These are phyloP conservation scores for Takakia lepidozioides DNA, from an alignment of 225 moss, liverwort and hornwort genomes.

Conservation along the genomic window DNA sequence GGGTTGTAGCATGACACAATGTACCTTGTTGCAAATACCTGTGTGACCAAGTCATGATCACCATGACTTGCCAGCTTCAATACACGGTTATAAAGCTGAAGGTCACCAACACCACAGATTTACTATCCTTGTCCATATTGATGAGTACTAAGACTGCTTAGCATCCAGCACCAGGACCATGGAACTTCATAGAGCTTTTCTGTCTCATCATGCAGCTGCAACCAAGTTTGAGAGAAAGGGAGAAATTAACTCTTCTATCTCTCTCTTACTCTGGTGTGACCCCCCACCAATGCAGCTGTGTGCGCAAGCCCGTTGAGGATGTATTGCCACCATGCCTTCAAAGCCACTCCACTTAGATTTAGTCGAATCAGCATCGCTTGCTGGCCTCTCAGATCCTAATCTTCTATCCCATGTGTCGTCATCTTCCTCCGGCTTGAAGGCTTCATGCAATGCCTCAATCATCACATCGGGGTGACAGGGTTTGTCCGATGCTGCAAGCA, in stretches of 20 bases:
- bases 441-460: conserved; percentile 26
- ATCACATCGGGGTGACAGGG: conserved; percentile 35
- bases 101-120: no score
- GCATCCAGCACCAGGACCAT: no score
- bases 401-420: neutral
- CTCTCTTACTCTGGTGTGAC: conserved; percentile 2
- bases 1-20: no score
- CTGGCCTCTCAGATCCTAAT: neutral
- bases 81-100: no score
- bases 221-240: neutral
- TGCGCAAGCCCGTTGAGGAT: neutral
- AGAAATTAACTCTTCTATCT: neutral
- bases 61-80: no score
- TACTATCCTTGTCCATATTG: no score
- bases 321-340: conserved; percentile 6
- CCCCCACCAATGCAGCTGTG: neutral
- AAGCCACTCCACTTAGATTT: conserved; percentile 1
- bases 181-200: no score
- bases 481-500: conserved; percentile 18
- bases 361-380: neutral
- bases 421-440: conserved; percentile 3
- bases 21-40: no score
- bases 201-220: no score
- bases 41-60: no score
- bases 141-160: neutral